A percentile compares a stretch with the other conserved stretches of the same genome.
Evolutionary conservation across 805 yeast genomes (phyloP).

Genomic region (Candida cerambycidarum): DNA sequence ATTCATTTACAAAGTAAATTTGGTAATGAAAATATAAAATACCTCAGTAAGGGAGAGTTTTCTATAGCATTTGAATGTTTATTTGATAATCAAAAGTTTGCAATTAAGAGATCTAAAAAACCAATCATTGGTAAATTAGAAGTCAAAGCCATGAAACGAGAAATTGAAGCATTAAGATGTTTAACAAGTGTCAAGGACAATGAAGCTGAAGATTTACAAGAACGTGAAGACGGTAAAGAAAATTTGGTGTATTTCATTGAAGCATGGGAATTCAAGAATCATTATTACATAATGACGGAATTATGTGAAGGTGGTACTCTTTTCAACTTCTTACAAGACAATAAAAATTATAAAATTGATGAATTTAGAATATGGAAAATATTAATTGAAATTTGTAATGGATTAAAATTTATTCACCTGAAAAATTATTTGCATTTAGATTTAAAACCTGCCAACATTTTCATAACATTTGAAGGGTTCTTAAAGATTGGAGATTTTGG

Average conservation of each 20-base stretch:
- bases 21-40: constrained; percentile 56
- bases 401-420: constrained; percentile 76
- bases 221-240: constrained; percentile 65
- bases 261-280: constrained; percentile 78
- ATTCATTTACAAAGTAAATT: constrained; percentile 49
- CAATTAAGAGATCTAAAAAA: constrained; percentile 82
- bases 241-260: constrained; percentile 76
- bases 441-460: constrained; percentile 91
- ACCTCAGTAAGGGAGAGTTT: constrained; percentile 85
- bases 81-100: constrained; percentile 67
- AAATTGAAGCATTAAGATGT: constrained; percentile 66
- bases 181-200: constrained; percentile 39
- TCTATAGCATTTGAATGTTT: constrained; percentile 83
- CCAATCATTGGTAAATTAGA: constrained; percentile 54
- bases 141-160: constrained; percentile 63
- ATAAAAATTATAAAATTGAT: constrained; percentile 73
- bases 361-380: constrained; percentile 99
- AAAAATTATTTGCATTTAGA: constrained; percentile 80
- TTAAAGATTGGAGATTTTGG: constrained; percentile 97
- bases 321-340: constrained; percentile 74
- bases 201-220: constrained; percentile 30
- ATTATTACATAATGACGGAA: constrained; percentile 89
- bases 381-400: constrained; percentile 76
- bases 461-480: constrained; percentile 91
- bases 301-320: constrained; percentile 93